Evolutionary conservation across 2,329 filamentous ascomycete species (phyloP), one percentile per base, ranked within the genome.

Genomic region (Colletotrichum sansevieriae): DNA sequence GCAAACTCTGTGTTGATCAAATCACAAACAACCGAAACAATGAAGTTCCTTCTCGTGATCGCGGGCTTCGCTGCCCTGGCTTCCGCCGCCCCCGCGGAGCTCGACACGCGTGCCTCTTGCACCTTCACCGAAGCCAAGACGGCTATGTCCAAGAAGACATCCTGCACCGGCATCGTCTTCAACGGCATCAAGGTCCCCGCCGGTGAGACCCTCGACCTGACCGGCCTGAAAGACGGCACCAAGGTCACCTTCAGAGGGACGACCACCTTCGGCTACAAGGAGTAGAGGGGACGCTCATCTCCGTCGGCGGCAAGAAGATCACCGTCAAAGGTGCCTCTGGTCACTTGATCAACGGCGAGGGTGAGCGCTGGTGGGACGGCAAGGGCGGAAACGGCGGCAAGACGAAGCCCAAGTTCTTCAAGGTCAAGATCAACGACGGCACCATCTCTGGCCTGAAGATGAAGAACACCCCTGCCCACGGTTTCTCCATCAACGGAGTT

Each of bases 271-370:
- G 90, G 83, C 20, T 91, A 91, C 79, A 81, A 87, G 71, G 86
- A 90, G 74, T 92, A 90, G 90, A 76, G 77, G 1, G 90, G 90
- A 0, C 90, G 90, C 81, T 92, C 11, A 83, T 92, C 73, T 83
- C 84, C 33, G 81, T 92, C 70, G 85, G 85, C 1, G 90, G 90
- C 43, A 86, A 79, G 39, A 80, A 82, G 70, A 83, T 91, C 72
- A 83, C 81, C 35, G 81, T 91, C 54, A 80, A 80, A 8, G 87
- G 86, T 54, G 83, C 84, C 18, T 73, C 78, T 0, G 89, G 85
- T 25, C 81, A 81, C 69, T 77, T 82, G 15, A 83, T 91, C 61
- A 81, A 91, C 72, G 87, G 87, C 65, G 82, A 86, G 49, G 88
- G 89, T 41, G 75, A 82, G 10, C 76, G 79, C 37, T 91, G 86